Evolutionary conservation across 2,329 filamentous ascomycete genomes (phyloP).

Genomic region (Diplodia scrobiculata): DNA sequence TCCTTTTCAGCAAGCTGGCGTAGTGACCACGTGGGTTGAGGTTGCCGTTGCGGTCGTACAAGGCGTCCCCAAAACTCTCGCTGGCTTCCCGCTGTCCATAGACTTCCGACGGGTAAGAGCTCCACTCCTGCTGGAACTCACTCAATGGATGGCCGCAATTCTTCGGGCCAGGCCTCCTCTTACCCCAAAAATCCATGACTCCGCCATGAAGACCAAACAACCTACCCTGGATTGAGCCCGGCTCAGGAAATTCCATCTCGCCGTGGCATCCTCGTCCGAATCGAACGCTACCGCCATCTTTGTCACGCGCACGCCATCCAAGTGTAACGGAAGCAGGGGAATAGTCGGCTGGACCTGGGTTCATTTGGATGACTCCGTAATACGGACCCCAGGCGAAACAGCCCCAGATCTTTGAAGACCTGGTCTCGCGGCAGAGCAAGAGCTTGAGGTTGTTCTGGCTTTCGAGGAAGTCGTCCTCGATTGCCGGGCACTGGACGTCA

Average conservation of each 20-base stretch:
- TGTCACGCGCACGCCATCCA: constrained; percentile 41
- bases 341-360: constrained; percentile 30
- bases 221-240: constrained; percentile 32
- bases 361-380: constrained; percentile 49
- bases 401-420: constrained; percentile 50
- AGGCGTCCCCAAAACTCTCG: background rate
- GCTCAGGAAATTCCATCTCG: constrained; percentile 37
- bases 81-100: background rate
- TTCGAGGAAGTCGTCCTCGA: constrained; percentile 35
- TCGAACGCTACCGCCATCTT: constrained; percentile 33
- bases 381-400: constrained; percentile 50
- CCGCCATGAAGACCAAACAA: constrained; percentile 38
- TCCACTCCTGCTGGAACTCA: constrained; percentile 36
- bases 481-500: constrained; percentile 38
- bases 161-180: constrained; percentile 33
- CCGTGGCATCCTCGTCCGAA: constrained; percentile 44
- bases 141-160: constrained; percentile 33
- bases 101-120: constrained; percentile 24
- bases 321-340: constrained; percentile 22
- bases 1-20: background rate
- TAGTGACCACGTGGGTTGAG: background rate
- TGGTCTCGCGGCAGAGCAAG: constrained; percentile 43
- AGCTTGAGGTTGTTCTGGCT: constrained; percentile 33
- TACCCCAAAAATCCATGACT: constrained; percentile 37
- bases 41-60: constrained; percentile 8